phyloP scores from a whole-genome alignment of 768 basidiomycete species.

The Tephrocybe sp. region DNA sequence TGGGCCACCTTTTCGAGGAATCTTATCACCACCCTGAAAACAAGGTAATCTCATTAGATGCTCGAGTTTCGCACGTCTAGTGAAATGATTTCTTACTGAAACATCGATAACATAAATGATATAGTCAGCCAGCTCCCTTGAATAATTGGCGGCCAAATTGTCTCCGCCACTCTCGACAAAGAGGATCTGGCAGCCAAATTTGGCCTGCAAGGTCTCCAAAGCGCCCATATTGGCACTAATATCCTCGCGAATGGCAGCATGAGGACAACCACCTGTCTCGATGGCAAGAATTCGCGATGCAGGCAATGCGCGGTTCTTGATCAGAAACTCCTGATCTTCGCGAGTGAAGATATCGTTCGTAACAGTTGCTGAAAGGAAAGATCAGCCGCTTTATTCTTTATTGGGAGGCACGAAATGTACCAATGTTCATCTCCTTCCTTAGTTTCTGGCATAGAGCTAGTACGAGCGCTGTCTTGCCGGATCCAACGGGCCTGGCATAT shows the following conservation, averaged over 20 bases:
- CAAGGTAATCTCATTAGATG: not conserved
- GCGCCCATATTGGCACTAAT: conserved; percentile 97
- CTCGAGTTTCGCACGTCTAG: not conserved
- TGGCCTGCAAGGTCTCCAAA: conserved; percentile 89
- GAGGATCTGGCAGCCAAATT: conserved; percentile 86
- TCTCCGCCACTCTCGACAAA: conserved; percentile 97
- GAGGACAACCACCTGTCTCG: conserved; percentile 97
- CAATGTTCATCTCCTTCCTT: conserved; percentile 87
- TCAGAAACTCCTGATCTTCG: conserved; percentile 97
- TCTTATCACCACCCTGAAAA: conserved; percentile 90
- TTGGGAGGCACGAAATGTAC: conserved; percentile 39
- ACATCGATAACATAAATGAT: conserved; percentile 94
- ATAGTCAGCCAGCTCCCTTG: conserved; percentile 94
- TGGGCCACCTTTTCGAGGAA: conserved; percentile 96
- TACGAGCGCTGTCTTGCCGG: conserved; percentile 94
- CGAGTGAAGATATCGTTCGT: conserved; percentile 99
- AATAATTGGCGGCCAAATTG: conserved; percentile 96
- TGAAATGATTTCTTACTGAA: conserved; percentile 47
- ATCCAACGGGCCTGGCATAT: conserved; percentile 82
- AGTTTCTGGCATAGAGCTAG: conserved; percentile 85
- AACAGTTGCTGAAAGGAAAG: conserved; percentile 65
- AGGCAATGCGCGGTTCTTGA: conserved; percentile 87
- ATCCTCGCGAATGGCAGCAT: conserved; percentile 97
- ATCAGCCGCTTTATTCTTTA: conserved; percentile 3
- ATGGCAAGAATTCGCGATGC: conserved; percentile 88